Conservation (phyloP, 352 stramenopile genomes). For the Phytophthora litchii region DNA sequence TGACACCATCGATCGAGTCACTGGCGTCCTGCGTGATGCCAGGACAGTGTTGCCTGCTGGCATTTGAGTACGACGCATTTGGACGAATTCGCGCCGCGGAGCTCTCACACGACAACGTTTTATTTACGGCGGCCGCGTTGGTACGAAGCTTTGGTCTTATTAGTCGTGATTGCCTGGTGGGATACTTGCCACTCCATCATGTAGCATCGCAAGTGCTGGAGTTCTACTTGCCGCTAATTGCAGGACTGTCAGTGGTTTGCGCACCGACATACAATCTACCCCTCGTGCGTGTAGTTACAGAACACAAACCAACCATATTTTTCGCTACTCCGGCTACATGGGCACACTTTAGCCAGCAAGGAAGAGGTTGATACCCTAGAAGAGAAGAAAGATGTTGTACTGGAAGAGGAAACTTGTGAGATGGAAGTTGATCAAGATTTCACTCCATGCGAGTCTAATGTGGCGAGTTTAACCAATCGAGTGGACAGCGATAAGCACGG, state of each 20-base stretch:
- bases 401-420: background rate
- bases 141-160: constrained; percentile 61
- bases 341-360: constrained; percentile 67
- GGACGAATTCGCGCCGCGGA: constrained; percentile 56
- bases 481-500: background rate
- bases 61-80: constrained; percentile 66
- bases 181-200: constrained; percentile 74
- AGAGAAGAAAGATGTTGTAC: constrained; percentile 1
- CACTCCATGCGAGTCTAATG: background rate
- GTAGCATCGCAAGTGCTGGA: constrained; percentile 76
- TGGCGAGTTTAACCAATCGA: background rate
- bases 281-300: constrained; percentile 59
- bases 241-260: constrained; percentile 66
- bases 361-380: constrained; percentile 11
- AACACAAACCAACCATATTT: constrained; percentile 71
- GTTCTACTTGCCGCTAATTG: constrained; percentile 71
- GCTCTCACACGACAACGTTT: constrained; percentile 84
- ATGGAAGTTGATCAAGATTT: background rate
- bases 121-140: constrained; percentile 78
- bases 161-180: constrained; percentile 58
- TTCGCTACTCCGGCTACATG: constrained; percentile 81
- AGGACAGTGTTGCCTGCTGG: constrained; percentile 55
- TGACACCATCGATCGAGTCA: constrained; percentile 36
- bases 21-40: constrained; percentile 39
- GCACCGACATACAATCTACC: constrained; percentile 49